These are phyloP conservation scores for Alternaria consortialis DNA, from an alignment of 2,329 filamentous ascomycete species.

Conservation along the genomic window DNA sequence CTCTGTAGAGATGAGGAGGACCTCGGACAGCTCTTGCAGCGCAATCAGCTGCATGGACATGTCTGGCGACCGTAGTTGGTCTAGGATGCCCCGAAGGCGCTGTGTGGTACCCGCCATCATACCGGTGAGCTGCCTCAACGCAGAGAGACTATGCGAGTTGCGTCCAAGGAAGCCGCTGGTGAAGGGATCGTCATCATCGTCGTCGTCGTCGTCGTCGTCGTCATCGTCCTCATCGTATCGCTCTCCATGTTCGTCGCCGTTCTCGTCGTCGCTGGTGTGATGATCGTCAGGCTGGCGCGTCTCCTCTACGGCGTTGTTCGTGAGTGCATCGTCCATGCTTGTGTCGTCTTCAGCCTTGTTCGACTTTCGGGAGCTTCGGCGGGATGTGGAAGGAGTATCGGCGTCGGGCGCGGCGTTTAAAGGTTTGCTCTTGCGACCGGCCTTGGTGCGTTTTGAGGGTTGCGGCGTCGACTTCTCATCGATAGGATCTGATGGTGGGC, in stretches of 20 bases:
- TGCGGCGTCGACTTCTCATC: slow-evolving; percentile 68
- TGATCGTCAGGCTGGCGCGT: slow-evolving; percentile 41
- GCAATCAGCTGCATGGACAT: slow-evolving; percentile 89
- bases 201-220: slow-evolving; percentile 65
- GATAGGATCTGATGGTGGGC: slow-evolving; percentile 70
- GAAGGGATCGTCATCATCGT: slow-evolving; percentile 69
- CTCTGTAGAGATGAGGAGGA: slow-evolving; percentile 93
- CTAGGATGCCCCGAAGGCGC: slow-evolving; percentile 71
- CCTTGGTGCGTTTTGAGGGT: slow-evolving; percentile 77
- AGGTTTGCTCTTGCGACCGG: slow-evolving; percentile 69
- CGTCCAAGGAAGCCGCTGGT: slow-evolving; percentile 71
- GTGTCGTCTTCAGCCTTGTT: slow-evolving; percentile 68
- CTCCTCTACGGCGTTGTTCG: slow-evolving; percentile 66
- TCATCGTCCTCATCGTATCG: slow-evolving; percentile 57
- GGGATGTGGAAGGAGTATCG: slow-evolving; percentile 41
- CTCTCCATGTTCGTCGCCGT: slow-evolving; percentile 54
- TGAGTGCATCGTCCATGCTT: slow-evolving; percentile 73
- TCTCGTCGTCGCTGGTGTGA: slow-evolving; percentile 64
- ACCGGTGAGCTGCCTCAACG: slow-evolving; percentile 84
- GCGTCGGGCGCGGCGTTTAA: slow-evolving; percentile 36
- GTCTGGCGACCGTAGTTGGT: slow-evolving; percentile 78
- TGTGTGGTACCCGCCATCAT: slow-evolving; percentile 85
- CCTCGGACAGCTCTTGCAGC: slow-evolving; percentile 90
- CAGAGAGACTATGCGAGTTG: slow-evolving; percentile 69
- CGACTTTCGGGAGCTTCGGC: slow-evolving; percentile 45